A percentile compares a stretch with the other conserved stretches of the same genome.
Conservation (phyloP, 176 grass and related monocot species). For the Phragmites australis region DNA sequence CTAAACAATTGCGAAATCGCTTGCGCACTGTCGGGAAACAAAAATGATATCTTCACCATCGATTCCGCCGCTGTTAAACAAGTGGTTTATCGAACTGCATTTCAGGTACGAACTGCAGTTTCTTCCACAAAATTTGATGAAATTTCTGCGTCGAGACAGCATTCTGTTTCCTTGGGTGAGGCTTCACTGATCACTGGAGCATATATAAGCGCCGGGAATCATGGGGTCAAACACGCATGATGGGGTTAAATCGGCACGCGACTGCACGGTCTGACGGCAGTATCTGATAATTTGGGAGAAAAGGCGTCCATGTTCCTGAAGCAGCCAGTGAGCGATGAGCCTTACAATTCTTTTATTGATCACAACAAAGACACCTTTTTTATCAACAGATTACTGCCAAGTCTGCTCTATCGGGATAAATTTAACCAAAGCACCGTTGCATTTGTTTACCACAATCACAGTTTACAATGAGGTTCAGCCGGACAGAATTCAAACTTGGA, state of each 20-base stretch:
- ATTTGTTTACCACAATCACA: not conserved
- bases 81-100: not conserved
- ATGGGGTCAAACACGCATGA: conserved; percentile 8
- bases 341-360: not conserved
- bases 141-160: not conserved
- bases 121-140: not conserved
- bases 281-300: not conserved
- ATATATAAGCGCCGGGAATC: not conserved
- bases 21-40: not conserved
- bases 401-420: not conserved
- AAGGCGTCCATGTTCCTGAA: not conserved
- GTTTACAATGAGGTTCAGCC: not conserved
- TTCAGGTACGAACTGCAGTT: not conserved
- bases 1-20: not conserved
- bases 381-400: not conserved
- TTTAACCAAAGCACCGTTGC: not conserved
- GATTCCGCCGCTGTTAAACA: not conserved
- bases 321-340: not conserved
- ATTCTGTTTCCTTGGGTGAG: not conserved
- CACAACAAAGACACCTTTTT: not conserved
- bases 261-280: not conserved
- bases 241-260: not conserved
- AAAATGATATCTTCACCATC: conserved; percentile 1
- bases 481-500: conserved; percentile 4
- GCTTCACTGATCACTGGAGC: too few species aligned